These are phyloP conservation scores for Cladosporium sp. DNA, from an alignment of 2,329 filamentous ascomycete species.

Conservation along the genomic window DNA sequence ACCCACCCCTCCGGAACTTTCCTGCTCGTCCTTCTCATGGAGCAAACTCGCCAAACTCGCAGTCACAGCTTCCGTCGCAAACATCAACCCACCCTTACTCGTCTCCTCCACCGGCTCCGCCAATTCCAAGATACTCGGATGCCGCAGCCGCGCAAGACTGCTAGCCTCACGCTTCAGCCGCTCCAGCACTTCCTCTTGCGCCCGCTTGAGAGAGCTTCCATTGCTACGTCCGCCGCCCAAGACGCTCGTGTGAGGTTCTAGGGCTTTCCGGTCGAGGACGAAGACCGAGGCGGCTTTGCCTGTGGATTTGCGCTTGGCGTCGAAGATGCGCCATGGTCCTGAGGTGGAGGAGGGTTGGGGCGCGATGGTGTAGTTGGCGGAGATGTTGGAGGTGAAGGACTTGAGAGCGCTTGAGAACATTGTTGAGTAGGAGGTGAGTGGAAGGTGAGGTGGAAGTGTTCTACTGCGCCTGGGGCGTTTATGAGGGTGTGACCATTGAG, in stretches of 20 bases:
- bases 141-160: conserved; percentile 80
- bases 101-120: conserved; percentile 96
- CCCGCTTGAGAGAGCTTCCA: conserved; percentile 71
- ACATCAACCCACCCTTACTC: conserved; percentile 85
- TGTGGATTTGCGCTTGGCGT: conserved; percentile 94
- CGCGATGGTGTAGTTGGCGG: conserved; percentile 83
- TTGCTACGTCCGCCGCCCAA: conserved; percentile 58
- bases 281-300: conserved; percentile 89
- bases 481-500: not conserved
- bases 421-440: conserved; percentile 31
- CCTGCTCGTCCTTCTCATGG: conserved; percentile 86
- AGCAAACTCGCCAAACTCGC: conserved; percentile 81
- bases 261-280: conserved; percentile 84
- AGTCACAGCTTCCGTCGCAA: conserved; percentile 89
- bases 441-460: not conserved
- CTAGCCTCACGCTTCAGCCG: conserved; percentile 88
- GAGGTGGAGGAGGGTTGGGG: conserved; percentile 73
- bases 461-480: not conserved
- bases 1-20: conserved; percentile 63
- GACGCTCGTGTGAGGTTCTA: conserved; percentile 61
- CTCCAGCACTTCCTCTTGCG: conserved; percentile 87
- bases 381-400: conserved; percentile 91
- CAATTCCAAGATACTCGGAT: conserved; percentile 88
- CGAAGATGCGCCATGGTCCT: conserved; percentile 96
- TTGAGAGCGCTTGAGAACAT: conserved; percentile 97